Conservation (phyloP, 192 early-diverging fungal genomes). For the Ambispora gerdemannii region DNA sequence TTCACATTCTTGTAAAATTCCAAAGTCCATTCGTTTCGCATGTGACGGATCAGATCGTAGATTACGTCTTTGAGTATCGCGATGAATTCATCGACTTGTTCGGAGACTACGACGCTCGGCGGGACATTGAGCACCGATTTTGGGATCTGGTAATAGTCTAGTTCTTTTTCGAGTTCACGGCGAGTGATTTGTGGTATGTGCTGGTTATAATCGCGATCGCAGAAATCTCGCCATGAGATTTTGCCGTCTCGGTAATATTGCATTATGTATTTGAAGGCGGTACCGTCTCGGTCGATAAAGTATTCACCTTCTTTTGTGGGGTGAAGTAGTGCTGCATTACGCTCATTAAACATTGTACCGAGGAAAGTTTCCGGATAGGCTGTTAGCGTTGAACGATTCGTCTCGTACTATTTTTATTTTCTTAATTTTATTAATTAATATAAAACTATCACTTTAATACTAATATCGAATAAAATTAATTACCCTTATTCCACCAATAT, state of each 20-base stretch:
- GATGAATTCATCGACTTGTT: neutral
- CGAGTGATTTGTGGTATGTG: neutral
- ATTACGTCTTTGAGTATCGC: neutral
- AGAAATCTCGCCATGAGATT: constrained; percentile 3
- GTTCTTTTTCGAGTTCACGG: neutral
- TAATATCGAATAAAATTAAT: neutral
- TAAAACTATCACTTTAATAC: neutral
- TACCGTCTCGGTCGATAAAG: constrained; percentile 15
- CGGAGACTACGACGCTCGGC: neutral
- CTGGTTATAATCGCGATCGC: neutral
- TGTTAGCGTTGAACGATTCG: neutral
- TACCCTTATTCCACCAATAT: neutral
- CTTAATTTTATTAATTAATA: neutral
- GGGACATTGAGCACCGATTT: neutral
- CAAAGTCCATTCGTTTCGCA: neutral
- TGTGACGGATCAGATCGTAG: neutral
- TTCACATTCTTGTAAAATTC: neutral
- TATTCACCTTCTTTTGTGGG: neutral
- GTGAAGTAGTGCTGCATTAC: neutral
- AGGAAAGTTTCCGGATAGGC: constrained; percentile 17
- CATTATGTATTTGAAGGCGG: neutral
- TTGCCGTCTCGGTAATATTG: constrained; percentile 9
- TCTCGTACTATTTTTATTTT: neutral
- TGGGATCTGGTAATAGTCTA: neutral
- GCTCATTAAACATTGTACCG: constrained; percentile 9